Evolutionary conservation across 2,329 filamentous ascomycete genomes (phyloP).

Genomic region (Fusarium sp.): DNA sequence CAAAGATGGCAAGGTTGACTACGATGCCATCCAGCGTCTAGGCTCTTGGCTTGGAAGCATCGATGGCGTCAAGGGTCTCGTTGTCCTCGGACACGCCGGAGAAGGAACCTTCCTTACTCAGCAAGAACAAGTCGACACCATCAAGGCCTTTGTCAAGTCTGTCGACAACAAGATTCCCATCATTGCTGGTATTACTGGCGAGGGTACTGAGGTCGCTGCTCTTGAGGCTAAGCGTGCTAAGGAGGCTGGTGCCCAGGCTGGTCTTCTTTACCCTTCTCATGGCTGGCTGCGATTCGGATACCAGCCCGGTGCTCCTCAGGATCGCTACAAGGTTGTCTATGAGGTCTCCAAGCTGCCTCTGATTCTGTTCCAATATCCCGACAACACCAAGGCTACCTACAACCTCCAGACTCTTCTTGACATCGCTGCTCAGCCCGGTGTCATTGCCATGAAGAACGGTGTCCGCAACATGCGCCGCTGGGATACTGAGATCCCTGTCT

Average conservation of each 20-base stretch:
- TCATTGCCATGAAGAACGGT: slow-evolving; percentile 68
- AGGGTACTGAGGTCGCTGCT: slow-evolving; percentile 65
- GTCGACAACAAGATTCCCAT: slow-evolving; percentile 63
- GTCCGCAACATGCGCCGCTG: slow-evolving; percentile 68
- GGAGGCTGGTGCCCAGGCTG: slow-evolving; percentile 62
- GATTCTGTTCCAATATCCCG: slow-evolving; percentile 66
- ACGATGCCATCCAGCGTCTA: slow-evolving; percentile 63
- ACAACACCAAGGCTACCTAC: slow-evolving; percentile 65
- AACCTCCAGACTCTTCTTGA: slow-evolving; percentile 64
- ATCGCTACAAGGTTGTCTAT: slow-evolving; percentile 63
- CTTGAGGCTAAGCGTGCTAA: slow-evolving; percentile 63
- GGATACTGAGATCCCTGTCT: slow-evolving; percentile 67
- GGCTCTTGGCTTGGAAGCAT: slow-evolving; percentile 66
- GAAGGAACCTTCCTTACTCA: slow-evolving; percentile 65
- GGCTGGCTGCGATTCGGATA: slow-evolving; percentile 68
- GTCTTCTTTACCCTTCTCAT: slow-evolving; percentile 64
- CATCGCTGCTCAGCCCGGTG: slow-evolving; percentile 63
- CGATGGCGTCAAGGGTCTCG: slow-evolving; percentile 63
- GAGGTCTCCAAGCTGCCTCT: slow-evolving; percentile 62
- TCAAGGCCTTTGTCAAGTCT: slow-evolving; percentile 64
- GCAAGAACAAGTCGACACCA: slow-evolving; percentile 62
- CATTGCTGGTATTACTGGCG: slow-evolving; percentile 65
- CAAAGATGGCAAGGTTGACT: slow-evolving; percentile 61
- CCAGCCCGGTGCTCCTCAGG: slow-evolving; percentile 63
- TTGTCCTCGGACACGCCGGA: slow-evolving; percentile 66